phyloP scores from a whole-genome alignment of 345 rosid genomes.

The Pistacia integerrima region DNA sequence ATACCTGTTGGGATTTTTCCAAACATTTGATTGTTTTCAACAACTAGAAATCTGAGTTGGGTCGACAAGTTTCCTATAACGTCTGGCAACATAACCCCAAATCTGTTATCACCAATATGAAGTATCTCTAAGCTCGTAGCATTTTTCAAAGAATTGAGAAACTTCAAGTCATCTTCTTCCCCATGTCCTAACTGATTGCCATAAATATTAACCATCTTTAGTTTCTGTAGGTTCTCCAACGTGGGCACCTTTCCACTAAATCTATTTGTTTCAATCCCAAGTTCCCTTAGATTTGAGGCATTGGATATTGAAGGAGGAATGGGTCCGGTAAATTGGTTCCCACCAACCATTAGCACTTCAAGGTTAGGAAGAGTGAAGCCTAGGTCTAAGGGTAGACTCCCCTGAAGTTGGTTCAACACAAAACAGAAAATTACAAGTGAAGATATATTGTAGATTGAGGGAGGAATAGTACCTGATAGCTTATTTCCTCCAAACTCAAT shows the following conservation, averaged over 20 bases:
- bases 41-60: no score
- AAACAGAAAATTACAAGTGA: background rate
- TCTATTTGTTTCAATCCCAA: rapidly evolving
- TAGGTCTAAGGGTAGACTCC: conserved; percentile 3
- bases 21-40: no score
- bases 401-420: background rate
- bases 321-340: conserved; percentile 7
- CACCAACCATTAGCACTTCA: background rate
- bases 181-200: background rate
- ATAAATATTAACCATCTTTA: background rate
- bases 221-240: background rate
- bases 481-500: background rate
- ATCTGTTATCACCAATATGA: background rate
- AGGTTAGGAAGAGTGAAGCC: conserved; percentile 23
- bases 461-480: conserved; percentile 9
- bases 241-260: conserved; percentile 15
- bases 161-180: conserved; percentile 11
- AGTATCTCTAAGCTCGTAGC: background rate
- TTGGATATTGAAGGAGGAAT: conserved; percentile 33
- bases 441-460: conserved; percentile 9
- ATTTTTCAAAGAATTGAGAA: conserved; percentile 17
- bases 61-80: no score
- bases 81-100: background rate
- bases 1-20: no score
- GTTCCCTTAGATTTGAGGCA: background rate